Percentiles rank a stretch among this genome's conserved stretches.
phyloP scores from a whole-genome alignment of 306 rosid species.

The Trichosanthes cucumerina region DNA sequence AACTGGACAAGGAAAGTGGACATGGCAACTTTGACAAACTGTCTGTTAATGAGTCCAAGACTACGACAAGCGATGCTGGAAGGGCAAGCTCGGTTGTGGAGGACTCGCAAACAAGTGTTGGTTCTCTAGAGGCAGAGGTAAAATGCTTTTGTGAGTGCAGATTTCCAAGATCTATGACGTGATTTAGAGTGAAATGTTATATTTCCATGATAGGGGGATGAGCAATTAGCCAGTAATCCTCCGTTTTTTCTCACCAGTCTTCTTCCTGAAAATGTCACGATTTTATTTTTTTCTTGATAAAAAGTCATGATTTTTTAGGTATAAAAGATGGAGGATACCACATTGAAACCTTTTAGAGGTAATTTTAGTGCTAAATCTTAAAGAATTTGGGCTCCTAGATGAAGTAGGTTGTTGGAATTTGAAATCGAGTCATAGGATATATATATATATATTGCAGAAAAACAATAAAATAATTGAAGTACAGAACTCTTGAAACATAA shows the following conservation, averaged over 20 bases:
- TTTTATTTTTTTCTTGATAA: neutral
- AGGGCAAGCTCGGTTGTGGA: conserved; percentile 3
- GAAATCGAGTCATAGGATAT: neutral
- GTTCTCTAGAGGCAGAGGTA: conserved; percentile 2
- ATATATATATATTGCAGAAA: neutral
- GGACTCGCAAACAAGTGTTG: neutral
- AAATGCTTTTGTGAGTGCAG: neutral
- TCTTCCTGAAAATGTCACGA: neutral
- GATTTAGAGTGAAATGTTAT: neutral
- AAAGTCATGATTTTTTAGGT: neutral
- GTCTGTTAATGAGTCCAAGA: conserved; percentile 25
- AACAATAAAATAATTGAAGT: neutral
- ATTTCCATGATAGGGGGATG: neutral
- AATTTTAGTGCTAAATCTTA: neutral
- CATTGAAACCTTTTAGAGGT: neutral
- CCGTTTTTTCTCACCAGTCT: neutral
- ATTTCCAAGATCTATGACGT: neutral
- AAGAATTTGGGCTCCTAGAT: neutral
- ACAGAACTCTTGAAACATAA: neutral
- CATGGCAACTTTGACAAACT: conserved; percentile 11
- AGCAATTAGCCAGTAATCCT: neutral
- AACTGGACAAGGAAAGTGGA: conserved; percentile 21
- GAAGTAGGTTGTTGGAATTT: neutral
- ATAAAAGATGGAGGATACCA: neutral
- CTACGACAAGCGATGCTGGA: conserved; percentile 5